Base-by-base conservation (phyloP, 768 basidiomycete species). In the Mycena chlorophos region DNA sequence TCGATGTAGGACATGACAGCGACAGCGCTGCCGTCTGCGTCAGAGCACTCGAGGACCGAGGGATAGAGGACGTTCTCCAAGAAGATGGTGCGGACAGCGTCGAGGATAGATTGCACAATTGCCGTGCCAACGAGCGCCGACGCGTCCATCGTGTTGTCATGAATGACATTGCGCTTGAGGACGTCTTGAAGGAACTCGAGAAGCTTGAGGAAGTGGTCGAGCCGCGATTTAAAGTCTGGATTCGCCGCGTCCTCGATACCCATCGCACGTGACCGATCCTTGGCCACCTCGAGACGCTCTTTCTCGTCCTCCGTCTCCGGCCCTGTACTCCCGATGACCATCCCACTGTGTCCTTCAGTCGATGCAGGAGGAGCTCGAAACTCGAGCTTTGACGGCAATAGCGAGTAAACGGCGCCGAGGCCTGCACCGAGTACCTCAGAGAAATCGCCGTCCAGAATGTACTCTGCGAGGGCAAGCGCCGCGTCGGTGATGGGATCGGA, bases 1-100 rank as follows among this genome's bases (percentile, higher is more conserved):
- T 97, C 93, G 60, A 98, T 85, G 67, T 98, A 98, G 16, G 90
- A 92, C 83, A 98, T 86, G 52, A 98, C 94, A 10, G 96, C 94
- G 2, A 97, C 88, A 0, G 94, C 91, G 58, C 94, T 96, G n/a
- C 96, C 96, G 68, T 98, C 96, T 4, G 78, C 67, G 57, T 92
- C 91, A 0, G 94, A 94, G 70, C 93, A 95, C 67, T 98, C 95
- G 46, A 97, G 77, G 49, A 98, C 84, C 10, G 93, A 91, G 0
- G 96, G 91, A 68, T 96, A 96, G 27, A 98, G 74, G 20, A 98
- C 88, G 63, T 94, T 96, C 71, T 95, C 89, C 3, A 98, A 77
- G 74, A 98, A 98, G 52, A 91, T 89, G 19, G 83, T 78, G 30
- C 89, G 85, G 10, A 97, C 82, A 16, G 92, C 87, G 56, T 89